Percentiles rank a stretch among this genome's conserved stretches.
Evolutionary conservation across 1,139 yeast genomes (phyloP).

Genomic region (Blastobotrys illinoisensis): DNA sequence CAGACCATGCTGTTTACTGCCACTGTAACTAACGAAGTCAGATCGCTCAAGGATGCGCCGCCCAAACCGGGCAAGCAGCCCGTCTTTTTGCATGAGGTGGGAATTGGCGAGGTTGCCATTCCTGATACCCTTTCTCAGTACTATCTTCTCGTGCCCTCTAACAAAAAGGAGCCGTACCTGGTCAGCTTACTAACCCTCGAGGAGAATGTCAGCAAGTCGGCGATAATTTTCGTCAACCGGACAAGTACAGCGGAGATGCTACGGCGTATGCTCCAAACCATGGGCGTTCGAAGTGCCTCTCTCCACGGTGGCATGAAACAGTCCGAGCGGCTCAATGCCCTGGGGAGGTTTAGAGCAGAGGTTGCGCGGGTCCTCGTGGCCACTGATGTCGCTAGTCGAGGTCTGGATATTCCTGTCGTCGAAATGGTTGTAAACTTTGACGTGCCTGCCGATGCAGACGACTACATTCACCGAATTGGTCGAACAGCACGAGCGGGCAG

Average conservation of each 20-base stretch:
- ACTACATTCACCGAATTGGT: constrained; percentile 96
- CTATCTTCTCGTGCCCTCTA: constrained; percentile 61
- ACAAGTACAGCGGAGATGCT: constrained; percentile 85
- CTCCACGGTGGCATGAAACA: constrained; percentile 96
- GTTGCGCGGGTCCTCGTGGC: constrained; percentile 91
- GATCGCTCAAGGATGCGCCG: constrained; percentile 69
- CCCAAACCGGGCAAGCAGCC: constrained; percentile 55
- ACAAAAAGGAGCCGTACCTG: constrained; percentile 85
- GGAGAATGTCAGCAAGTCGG: constrained; percentile 59
- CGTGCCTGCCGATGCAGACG: constrained; percentile 94
- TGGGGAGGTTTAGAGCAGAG: constrained; percentile 88
- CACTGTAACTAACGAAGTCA: constrained; percentile 88
- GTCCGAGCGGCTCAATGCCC: constrained; percentile 78
- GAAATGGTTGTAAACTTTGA: constrained; percentile 87
- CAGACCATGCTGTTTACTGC: constrained; percentile 94
- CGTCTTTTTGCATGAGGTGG: constrained; percentile 79
- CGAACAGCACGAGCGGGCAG: constrained; percentile 99
- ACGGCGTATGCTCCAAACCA: constrained; percentile 63
- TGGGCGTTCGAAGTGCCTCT: constrained; percentile 80
- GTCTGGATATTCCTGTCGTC: constrained; percentile 91
- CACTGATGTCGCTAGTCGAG: constrained; percentile 96
- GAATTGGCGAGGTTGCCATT: constrained; percentile 57
- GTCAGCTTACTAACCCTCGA: constrained; percentile 60
- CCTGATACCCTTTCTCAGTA: constrained; percentile 65
- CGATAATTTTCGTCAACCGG: constrained; percentile 85